Evolutionary conservation across 805 yeast genomes (phyloP).

Genomic region (Zygoascus tannicola): DNA sequence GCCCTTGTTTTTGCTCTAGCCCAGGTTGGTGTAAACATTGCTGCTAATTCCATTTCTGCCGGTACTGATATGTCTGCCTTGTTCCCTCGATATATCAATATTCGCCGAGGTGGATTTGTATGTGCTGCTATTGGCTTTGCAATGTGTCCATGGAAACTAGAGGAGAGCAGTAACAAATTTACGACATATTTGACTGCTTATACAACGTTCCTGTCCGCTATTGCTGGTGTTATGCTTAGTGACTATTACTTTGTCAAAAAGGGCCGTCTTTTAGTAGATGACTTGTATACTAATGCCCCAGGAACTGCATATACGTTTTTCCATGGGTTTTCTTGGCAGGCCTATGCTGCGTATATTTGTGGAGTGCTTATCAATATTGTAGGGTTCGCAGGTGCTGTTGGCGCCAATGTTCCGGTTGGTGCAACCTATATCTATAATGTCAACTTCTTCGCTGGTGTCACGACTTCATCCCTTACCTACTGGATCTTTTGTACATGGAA

Average conservation of each 20-base stretch:
- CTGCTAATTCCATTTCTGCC: conserved; percentile 41
- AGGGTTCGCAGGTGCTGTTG: conserved; percentile 77
- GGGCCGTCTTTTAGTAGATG: conserved; percentile 55
- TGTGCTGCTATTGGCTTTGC: conserved; percentile 64
- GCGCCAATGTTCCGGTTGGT: conserved; percentile 67
- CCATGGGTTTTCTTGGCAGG: conserved; percentile 76
- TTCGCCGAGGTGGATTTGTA: conserved; percentile 71
- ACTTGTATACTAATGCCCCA: conserved; percentile 46
- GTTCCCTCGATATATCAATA: conserved; percentile 39
- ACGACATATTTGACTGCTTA: conserved; percentile 75
- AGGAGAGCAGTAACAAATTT: conserved; percentile 59
- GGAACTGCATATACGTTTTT: conserved; percentile 50
- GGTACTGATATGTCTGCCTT: conserved; percentile 47
- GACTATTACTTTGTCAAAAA: conserved; percentile 68
- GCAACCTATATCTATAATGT: conserved; percentile 66
- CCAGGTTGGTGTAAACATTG: conserved; percentile 68
- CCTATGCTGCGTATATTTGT: conserved; percentile 64
- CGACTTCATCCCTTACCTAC: conserved; percentile 48
- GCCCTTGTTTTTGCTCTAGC: conserved; percentile 63
- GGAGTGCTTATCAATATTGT: conserved; percentile 79
- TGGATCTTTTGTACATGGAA: conserved; percentile 34
- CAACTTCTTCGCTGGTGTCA: conserved; percentile 70
- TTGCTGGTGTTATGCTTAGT: conserved; percentile 58
- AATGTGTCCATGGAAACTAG: conserved; percentile 78
- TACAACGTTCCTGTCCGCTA: conserved; percentile 71